Percentiles rank a stretch among this genome's conserved stretches.
These are phyloP conservation scores for Aspergillus bombycis DNA, from an alignment of 2,329 filamentous ascomycete genomes.

Conservation along the genomic window DNA sequence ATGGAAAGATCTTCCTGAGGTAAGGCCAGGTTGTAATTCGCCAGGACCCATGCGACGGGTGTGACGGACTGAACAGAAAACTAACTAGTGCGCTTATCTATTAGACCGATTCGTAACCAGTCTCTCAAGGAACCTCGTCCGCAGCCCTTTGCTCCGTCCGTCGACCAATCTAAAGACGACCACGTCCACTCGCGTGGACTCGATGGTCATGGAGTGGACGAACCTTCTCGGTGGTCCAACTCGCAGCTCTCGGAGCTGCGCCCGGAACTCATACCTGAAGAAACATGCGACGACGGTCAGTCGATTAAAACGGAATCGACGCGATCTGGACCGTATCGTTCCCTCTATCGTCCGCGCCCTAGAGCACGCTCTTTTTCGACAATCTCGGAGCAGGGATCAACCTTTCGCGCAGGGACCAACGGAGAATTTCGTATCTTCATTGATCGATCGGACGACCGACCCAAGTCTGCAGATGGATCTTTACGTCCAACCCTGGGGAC, in stretches of 20 bases:
- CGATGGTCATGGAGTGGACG: conserved; percentile 29
- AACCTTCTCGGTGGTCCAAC: conserved; percentile 44
- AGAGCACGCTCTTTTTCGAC: conserved; percentile 79
- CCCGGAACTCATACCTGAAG: conserved; percentile 31
- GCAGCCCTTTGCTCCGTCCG: conserved; percentile 46
- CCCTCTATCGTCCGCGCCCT: conserved; percentile 48
- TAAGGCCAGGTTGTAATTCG: conserved; percentile 49
- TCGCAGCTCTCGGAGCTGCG: conserved; percentile 45
- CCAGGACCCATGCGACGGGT: conserved; percentile 15
- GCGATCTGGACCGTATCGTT: conserved; percentile 24
- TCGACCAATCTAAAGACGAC: conserved; percentile 63
- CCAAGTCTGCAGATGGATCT: conserved; percentile 65
- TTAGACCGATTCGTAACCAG: conserved; percentile 41
- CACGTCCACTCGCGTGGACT: conserved; percentile 48
- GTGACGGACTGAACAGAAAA: conserved; percentile 17
- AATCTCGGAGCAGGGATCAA: conserved; percentile 62
- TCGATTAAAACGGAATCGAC: conserved; percentile 24
- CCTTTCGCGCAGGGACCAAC: conserved; percentile 47
- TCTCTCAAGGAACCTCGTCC: conserved; percentile 35
- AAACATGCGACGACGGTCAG: conserved; percentile 27
- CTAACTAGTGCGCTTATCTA: conserved; percentile 15
- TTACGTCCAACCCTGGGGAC: conserved; percentile 67
- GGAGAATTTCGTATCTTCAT: conserved; percentile 81
- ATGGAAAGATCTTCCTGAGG: conserved; percentile 81
- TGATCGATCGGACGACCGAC: conserved; percentile 67